Evolutionary conservation across 2,329 filamentous ascomycete genomes (phyloP), one percentile per base, ranked within the genome.

Genomic region (Hypoxylon sp.): DNA sequence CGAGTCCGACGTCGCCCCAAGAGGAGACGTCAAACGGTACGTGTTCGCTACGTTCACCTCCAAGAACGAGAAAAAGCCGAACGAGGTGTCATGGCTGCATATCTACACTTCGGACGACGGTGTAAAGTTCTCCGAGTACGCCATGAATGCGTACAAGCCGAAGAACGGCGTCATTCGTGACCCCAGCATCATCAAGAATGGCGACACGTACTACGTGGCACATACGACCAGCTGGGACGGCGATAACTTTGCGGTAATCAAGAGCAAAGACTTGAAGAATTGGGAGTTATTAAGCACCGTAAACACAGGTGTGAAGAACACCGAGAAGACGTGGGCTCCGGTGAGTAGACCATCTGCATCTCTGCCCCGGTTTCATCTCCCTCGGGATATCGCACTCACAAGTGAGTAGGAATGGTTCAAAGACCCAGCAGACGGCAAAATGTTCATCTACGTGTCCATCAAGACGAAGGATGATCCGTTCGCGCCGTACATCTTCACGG

Each of bases 401-500:
- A 45, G 18, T 18, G 9, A 7, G n/a, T 48, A 49, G 47, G 47
- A 49, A 29, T 49, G 21, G 20, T 49, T 49, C 35, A 38, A 21
- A 23, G 47, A 49, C 21, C 33, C 33, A 15, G 15, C 5, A n/a
- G 35, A 49, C 10, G 33, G n/a, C 9, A 13, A 24, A n/a, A 18
- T 49, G 2, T 33, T 35, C 13, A 29, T 52, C 11, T 43, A 43
- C 8, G 48, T 52, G 13, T 52, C 48, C 13, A 31, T 52, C n/a
- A 33, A 43, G 48, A 43, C 48, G 20, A 43, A 55, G 3, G 18
- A 41, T 3, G 48, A 47, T 1, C 15, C 38, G 3, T 64, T 55
- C 38, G 21, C 6, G 10, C 51, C 40, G 3, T 47, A 29, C 7
- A 66, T 64, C 21, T 64, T 59, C 23, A 4, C 4, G 0, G 21